Conservation (phyloP, 305 asterid species). For the Solanum hybrid region DNA sequence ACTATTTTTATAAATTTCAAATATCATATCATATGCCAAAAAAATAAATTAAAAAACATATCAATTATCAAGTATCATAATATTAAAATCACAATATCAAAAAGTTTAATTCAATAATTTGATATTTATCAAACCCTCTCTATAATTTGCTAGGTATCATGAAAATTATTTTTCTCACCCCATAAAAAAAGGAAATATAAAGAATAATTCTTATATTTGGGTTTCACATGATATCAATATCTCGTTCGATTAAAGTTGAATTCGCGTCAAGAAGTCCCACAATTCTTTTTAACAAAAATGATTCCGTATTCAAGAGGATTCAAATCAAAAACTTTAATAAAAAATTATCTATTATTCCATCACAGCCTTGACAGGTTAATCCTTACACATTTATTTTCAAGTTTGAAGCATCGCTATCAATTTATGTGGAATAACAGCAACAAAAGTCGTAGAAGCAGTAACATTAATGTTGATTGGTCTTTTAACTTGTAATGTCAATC, state of each 20-base stretch:
- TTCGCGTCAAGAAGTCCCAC: rapidly evolving
- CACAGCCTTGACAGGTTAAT: neutral
- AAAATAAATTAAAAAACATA: too few relatives aligned
- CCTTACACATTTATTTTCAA: neutral
- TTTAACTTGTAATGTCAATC: neutral
- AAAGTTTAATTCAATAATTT: neutral
- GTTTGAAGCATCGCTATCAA: neutral
- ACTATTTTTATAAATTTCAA: neutral
- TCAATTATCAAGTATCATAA: neutral
- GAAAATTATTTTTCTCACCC: neutral
- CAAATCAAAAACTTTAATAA: too few relatives aligned
- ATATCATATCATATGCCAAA: neutral
- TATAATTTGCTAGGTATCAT: neutral
- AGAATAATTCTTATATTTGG: too few relatives aligned
- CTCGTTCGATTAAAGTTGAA: too few relatives aligned
- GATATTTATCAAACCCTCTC: neutral
- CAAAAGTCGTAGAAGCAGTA: neutral
- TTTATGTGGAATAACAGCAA: neutral
- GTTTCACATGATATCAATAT: too few relatives aligned
- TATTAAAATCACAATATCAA: neutral
- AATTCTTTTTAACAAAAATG: too few relatives aligned
- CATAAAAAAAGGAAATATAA: neutral
- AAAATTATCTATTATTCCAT: neutral
- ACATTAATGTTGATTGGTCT: neutral
- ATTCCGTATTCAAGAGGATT: rapidly evolving